Evolutionary conservation across 106 monocot species (phyloP).

Genomic region (Alisma plantagoaquatica): DNA sequence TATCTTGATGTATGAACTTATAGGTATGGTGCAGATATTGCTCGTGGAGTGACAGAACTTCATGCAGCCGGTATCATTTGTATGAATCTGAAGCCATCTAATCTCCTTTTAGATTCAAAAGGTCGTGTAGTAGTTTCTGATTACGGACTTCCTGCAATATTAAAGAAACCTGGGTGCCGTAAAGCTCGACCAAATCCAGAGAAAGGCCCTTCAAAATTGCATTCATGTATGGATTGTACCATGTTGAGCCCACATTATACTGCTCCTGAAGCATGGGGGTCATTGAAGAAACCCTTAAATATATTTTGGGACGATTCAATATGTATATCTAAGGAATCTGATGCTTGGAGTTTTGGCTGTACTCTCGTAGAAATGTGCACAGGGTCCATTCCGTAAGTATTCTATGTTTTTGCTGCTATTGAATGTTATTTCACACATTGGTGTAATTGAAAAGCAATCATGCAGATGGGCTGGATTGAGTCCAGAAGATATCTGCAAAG

Average conservation of each 20-base stretch:
- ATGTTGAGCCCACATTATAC: constrained; percentile 85
- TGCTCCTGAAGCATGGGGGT: constrained; percentile 97
- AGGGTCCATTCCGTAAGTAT: constrained; percentile 91
- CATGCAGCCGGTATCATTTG: constrained; percentile 94
- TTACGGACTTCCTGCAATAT: constrained; percentile 91
- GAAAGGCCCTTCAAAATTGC: constrained; percentile 53
- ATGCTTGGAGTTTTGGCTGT: constrained; percentile 99
- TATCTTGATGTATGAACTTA: too few relatives aligned
- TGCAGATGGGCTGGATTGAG: constrained; percentile 92
- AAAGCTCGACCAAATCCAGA: constrained; percentile 45
- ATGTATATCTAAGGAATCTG: constrained; percentile 77
- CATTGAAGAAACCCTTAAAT: constrained; percentile 70
- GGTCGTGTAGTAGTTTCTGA: constrained; percentile 76
- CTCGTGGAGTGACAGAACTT: constrained; percentile 96
- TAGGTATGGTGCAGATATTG: constrained; percentile 99
- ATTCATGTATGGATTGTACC: constrained; percentile 88
- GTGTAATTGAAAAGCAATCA: background rate
- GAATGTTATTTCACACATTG: constrained; percentile 1
- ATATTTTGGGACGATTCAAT: constrained; percentile 85
- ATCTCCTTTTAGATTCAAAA: constrained; percentile 82
- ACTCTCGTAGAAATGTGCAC: constrained; percentile 99
- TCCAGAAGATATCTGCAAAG: constrained; percentile 76
- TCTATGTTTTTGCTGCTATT: background rate
- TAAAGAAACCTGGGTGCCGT: constrained; percentile 65
- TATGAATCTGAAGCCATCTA: constrained; percentile 96